Evolutionary conservation across 2,329 filamentous ascomycete genomes (phyloP).

Genomic region (Dactylellina sp.): DNA sequence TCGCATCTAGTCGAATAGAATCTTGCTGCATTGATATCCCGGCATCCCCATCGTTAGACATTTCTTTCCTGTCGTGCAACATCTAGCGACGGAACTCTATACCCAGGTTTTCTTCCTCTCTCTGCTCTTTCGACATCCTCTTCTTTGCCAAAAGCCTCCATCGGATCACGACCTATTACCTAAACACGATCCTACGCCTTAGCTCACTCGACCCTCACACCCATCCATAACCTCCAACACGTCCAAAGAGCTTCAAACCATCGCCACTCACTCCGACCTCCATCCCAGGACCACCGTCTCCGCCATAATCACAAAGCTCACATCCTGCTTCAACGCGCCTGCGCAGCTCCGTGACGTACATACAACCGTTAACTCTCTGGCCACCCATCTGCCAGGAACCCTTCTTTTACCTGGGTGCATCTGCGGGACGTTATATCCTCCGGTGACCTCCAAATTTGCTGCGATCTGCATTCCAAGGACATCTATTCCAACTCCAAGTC

Average conservation of each 20-base stretch:
- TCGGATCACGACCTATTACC: constrained; percentile 34
- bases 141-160: constrained; percentile 18
- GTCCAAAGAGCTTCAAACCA: constrained; percentile 42
- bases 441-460: constrained; percentile 49
- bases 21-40: constrained; percentile 47
- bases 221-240: constrained; percentile 50
- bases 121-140: not conserved
- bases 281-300: constrained; percentile 30
- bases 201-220: constrained; percentile 15
- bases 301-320: constrained; percentile 16
- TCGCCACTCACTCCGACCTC: constrained; percentile 34
- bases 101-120: constrained; percentile 13
- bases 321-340: constrained; percentile 22
- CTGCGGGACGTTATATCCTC: constrained; percentile 57
- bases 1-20: constrained; percentile 56
- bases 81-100: constrained; percentile 38
- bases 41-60: constrained; percentile 42
- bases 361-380: constrained; percentile 24
- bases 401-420: constrained; percentile 32
- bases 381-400: constrained; percentile 35
- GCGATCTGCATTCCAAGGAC: constrained; percentile 53
- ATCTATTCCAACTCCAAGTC: constrained; percentile 30
- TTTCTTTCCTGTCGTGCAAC: constrained; percentile 49
- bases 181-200: constrained; percentile 20
- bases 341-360: constrained; percentile 48